Percentiles rank a stretch among this genome's conserved stretches.
These are phyloP conservation scores for Peronospora farinosa DNA, from an alignment of 352 stramenopile species.

Conservation along the genomic window DNA sequence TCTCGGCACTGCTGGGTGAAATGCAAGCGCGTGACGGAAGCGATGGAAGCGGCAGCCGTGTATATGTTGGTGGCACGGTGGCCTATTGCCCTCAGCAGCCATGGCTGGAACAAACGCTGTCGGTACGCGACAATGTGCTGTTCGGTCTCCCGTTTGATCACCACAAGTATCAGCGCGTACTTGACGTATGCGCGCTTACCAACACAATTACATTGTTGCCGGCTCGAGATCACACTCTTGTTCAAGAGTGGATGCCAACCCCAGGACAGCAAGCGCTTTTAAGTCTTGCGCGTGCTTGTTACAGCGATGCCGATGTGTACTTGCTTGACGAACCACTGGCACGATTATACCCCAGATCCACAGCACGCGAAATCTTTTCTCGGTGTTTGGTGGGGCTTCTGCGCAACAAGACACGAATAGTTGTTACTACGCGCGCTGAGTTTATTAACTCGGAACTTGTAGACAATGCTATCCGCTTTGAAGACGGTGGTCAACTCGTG, in stretches of 20 bases:
- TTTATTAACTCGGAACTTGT: conserved; percentile 62
- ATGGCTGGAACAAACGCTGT: conserved; percentile 86
- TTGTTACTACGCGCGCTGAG: conserved; percentile 64
- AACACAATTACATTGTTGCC: conserved; percentile 76
- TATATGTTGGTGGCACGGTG: conserved; percentile 63
- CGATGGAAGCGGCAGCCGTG: conserved; percentile 20
- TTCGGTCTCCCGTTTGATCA: conserved; percentile 81
- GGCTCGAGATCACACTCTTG: conserved; percentile 75
- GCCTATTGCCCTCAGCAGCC: conserved; percentile 87
- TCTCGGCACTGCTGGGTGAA: conserved; percentile 92
- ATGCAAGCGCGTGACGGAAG: conserved; percentile 72
- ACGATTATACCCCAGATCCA: conserved; percentile 42
- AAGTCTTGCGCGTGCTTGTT: conserved; percentile 77
- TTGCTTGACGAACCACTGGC: conserved; percentile 59
- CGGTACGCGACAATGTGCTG: conserved; percentile 87
- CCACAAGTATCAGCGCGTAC: conserved; percentile 63
- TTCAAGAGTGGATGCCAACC: conserved; percentile 65
- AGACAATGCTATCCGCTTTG: conserved; percentile 48
- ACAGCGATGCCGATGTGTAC: conserved; percentile 71
- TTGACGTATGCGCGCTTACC: conserved; percentile 73
- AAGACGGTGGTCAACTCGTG: conserved; percentile 37
- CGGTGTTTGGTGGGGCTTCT: conserved; percentile 67
- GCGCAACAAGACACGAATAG: conserved; percentile 54
- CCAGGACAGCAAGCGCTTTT: conserved; percentile 68
- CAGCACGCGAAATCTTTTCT: conserved; percentile 80